Evolutionary conservation across 2,329 filamentous ascomycete genomes (phyloP).

Genomic region (Ophiostoma pallidulum): DNA sequence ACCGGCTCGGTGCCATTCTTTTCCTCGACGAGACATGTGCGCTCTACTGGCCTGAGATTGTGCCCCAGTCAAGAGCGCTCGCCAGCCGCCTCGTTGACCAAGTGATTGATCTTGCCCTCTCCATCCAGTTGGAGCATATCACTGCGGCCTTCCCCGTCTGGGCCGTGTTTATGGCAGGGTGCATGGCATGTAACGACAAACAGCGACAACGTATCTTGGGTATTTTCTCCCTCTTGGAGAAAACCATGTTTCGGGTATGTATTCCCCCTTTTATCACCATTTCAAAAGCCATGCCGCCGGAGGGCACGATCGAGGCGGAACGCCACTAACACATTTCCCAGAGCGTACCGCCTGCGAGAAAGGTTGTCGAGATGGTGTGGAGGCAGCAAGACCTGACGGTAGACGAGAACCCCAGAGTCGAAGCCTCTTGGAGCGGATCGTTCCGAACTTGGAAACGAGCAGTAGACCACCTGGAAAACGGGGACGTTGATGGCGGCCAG

Average conservation of each 20-base stretch:
- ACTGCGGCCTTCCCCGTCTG: constrained; percentile 7
- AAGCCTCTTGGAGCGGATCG: neutral
- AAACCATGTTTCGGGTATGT: constrained; percentile 1
- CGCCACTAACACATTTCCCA: neutral
- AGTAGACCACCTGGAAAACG: neutral
- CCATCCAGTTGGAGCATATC: neutral
- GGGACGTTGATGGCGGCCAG: neutral
- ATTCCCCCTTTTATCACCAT: neutral
- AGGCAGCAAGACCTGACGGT: constrained; percentile 5
- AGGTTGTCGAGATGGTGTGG: constrained; percentile 11
- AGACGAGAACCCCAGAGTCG: constrained; percentile 2
- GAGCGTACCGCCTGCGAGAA: constrained; percentile 3
- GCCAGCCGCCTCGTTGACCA: neutral
- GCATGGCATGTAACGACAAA: neutral
- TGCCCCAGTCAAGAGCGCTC: neutral
- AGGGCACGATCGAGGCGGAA: no score
- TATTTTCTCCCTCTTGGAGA: constrained; percentile 2
- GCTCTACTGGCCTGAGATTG: constrained; percentile 1
- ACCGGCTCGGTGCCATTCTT: constrained; percentile 1
- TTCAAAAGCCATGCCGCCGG: neutral
- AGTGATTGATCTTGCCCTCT: neutral
- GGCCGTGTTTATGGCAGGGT: constrained; percentile 8
- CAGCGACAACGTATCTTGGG: neutral
- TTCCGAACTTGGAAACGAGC: constrained; percentile 8
- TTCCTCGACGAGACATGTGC: constrained; percentile 10